Conservation (phyloP, 2,329 filamentous ascomycete species). For the Venturiaceae sp. region DNA sequence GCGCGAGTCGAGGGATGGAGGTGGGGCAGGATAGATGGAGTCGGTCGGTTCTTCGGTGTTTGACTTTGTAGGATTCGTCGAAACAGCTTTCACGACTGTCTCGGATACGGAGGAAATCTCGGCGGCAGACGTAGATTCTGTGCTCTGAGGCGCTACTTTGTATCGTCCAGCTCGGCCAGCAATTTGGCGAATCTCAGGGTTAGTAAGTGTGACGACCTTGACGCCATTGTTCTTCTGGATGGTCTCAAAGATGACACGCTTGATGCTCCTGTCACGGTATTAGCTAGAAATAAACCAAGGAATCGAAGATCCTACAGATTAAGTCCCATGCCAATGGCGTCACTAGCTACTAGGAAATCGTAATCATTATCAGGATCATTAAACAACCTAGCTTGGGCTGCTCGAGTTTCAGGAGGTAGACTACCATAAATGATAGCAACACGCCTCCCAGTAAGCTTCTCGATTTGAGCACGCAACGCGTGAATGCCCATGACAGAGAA, state of each 20-base stretch:
- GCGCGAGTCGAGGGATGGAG: background rate
- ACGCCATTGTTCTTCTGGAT: constrained; percentile 61
- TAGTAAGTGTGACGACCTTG: constrained; percentile 46
- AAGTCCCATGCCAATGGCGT: constrained; percentile 94
- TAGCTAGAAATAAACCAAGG: background rate
- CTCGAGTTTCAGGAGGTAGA: constrained; percentile 83
- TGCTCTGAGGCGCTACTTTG: constrained; percentile 56
- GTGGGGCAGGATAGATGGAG: background rate
- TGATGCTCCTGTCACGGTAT: constrained; percentile 51
- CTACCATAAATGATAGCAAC: constrained; percentile 92
- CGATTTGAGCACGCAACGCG: constrained; percentile 66
- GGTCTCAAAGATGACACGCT: constrained; percentile 79
- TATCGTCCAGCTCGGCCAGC: constrained; percentile 85
- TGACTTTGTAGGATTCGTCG: background rate
- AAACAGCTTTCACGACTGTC: background rate
- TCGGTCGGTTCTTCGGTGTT: background rate
- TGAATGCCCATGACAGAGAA: constrained; percentile 82
- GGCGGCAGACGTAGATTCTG: constrained; percentile 12
- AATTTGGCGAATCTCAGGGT: constrained; percentile 88
- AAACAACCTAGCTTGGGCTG: constrained; percentile 84
- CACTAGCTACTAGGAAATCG: constrained; percentile 85
- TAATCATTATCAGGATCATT: constrained; percentile 95
- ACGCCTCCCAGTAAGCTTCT: constrained; percentile 62
- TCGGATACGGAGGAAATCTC: constrained; percentile 1
- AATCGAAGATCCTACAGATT: constrained; percentile 56